phyloP scores from a whole-genome alignment of 257 asterid species.

The Solanum pennellii region DNA sequence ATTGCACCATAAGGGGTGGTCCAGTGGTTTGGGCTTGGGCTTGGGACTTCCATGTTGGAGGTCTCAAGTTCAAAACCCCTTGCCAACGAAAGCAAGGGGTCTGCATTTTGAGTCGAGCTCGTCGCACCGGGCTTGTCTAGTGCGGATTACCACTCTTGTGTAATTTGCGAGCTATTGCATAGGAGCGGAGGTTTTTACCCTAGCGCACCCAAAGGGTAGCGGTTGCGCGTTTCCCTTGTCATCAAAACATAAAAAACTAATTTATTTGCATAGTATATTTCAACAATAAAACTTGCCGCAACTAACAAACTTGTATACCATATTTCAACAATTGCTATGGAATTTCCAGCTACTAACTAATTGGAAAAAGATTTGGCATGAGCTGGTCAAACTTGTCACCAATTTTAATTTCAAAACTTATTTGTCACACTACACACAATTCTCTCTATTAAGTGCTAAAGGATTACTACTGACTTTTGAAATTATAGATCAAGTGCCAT shows the following conservation, averaged over 20 bases:
- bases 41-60: not conserved
- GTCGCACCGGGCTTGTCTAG: not conserved
- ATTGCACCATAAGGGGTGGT: not conserved
- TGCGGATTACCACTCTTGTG: not conserved
- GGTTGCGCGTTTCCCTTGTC: not conserved
- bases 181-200: not conserved
- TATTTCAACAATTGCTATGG: not conserved
- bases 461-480: not conserved
- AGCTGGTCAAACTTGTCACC: not conserved
- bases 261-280: not conserved
- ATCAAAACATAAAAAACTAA: not conserved
- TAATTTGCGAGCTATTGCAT: not conserved
- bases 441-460: not conserved
- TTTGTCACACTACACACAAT: not conserved
- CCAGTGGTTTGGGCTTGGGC: too few species aligned
- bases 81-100: not conserved
- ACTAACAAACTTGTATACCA: not conserved
- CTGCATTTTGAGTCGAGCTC: too few species aligned
- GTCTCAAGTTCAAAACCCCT: not conserved
- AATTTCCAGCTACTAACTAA: not conserved
- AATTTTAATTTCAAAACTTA: not conserved
- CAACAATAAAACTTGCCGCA: not conserved
- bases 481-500: slow-evolving; percentile 70
- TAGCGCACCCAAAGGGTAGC: not conserved
- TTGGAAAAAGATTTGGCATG: not conserved